Evolutionary conservation across 257 asterid genomes (phyloP), one percentile per base, ranked within the genome.

Genomic region (Nicotiana paniculata): DNA sequence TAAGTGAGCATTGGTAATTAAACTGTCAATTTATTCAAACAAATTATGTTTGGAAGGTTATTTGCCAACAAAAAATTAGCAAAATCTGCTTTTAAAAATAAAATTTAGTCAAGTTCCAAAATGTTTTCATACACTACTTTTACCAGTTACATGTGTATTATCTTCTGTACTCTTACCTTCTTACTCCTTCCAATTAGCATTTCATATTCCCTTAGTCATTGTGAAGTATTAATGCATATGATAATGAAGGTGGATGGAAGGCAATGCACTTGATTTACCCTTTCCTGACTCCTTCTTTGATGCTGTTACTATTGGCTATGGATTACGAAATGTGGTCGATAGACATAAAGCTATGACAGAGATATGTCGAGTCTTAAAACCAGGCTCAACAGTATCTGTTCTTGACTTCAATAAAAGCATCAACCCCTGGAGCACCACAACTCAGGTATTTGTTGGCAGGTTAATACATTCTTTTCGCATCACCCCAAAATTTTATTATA

Each of bases 301-400:
- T 84, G 97, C 95, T 63, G 93, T 94, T 58, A 93, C 98, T 59
- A 91, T 93, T 84, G 98, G 97, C 65, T 95, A 88, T 64, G 99
- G 99, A 58, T 82, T 96, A 74, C 86, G 97, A 81, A 96, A 93
- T 82, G 87, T 96, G 54, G 83, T 93, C 33, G 95, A 93, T 85
- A 88, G 90, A 84, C 88, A 57, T 55, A 91, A 86, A 85, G 92
- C 97, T 53, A 82, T 96, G 81, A 85, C 85, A 89, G 97, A 93
- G 89, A 89, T 91, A 82, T 37, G 61, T 84, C 90, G 97, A 82
- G 96, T 96, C 83, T 87, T 96, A 64, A 96, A 93, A 84, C 95
- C 90, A 10, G 96, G 97, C 81, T 90, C 97, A 24, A 90, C 81
- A 75, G 67, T 91, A 17, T 93, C 99, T 54, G 83, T 91, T 80